Evolutionary conservation across 2,329 filamentous ascomycete genomes (phyloP), one percentile per base, ranked within the genome.

Genomic region (Monilinia polystroma): DNA sequence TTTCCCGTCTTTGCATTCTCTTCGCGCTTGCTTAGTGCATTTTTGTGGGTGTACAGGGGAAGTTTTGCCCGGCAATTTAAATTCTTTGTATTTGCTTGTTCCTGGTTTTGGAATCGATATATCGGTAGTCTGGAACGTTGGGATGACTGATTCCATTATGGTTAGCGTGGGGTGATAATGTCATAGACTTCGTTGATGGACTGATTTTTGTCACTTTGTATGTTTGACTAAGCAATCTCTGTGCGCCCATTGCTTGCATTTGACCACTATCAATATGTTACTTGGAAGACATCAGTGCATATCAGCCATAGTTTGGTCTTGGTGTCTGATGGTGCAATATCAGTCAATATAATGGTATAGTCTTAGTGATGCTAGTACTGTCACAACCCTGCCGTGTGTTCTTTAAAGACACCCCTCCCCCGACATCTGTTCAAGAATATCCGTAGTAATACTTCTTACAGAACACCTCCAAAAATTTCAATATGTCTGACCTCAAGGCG

Each of bases 401-500:
- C 45, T 49, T 62, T 62, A 62, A 51, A 38, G 38, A 41, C 20
- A 3, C 32, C 16, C 8, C 58, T 26, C 58, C 38, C 58, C 58
- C 58, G 32, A 62, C 29, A 62, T 54, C 23, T 32, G 16, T n/a
- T 43, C 6, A 2, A 32, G 51, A 29, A n/a, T 38, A 55, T 32
- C n/a, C 20, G 35, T 49, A 63, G 35, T 23, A 43, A 63, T 5
- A 43, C 5, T 59, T 47, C 35, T 16, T 20, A 66, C 45, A 23
- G 20, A 6, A 41, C 38, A 60, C 11, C 20, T 60, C 56, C 35
- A 35, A 60, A 6, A 18, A 14, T 23, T 45, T 57, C 45, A 81
- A 71, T 70, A 90, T 91, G 88, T 91, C 88, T 75, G 87, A 91
- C 76, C 83, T 89, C 75, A 88, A 85, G 74, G 88, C 88, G 67